Evolutionary conservation across 352 stramenopile genomes (phyloP).

Genomic region (Globisporangium viniferum): DNA sequence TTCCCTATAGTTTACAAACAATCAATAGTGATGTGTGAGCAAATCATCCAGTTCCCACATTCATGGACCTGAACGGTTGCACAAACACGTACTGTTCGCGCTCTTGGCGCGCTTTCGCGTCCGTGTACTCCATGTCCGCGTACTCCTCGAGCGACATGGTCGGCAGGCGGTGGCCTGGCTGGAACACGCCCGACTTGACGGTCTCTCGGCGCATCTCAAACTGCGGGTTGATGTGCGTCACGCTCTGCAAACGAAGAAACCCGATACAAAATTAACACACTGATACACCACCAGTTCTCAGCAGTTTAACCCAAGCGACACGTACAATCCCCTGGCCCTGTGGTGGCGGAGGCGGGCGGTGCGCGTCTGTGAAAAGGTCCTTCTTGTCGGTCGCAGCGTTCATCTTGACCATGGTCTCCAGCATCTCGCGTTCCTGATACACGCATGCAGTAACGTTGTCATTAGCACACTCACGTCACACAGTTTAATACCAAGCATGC

Average conservation of each 20-base stretch:
- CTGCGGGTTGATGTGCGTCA: slow-evolving; percentile 83
- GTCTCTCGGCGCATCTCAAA: slow-evolving; percentile 87
- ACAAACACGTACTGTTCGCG: slow-evolving; percentile 50
- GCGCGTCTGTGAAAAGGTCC: slow-evolving; percentile 69
- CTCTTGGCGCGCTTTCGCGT: slow-evolving; percentile 87
- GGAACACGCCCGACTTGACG: slow-evolving; percentile 90
- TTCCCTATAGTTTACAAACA: slow-evolving; percentile 34
- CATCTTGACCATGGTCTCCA: slow-evolving; percentile 86
- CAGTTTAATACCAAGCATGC: not conserved
- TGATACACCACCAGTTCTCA: not conserved
- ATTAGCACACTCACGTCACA: not conserved
- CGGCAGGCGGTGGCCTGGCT: slow-evolving; percentile 93
- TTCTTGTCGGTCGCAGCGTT: slow-evolving; percentile 52
- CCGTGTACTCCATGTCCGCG: slow-evolving; percentile 81
- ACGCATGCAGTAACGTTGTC: not conserved
- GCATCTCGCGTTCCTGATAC: slow-evolving; percentile 65
- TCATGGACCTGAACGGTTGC: not conserved
- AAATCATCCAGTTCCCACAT: not conserved
- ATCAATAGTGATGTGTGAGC: not conserved
- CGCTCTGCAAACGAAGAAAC: slow-evolving; percentile 39
- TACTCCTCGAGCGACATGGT: slow-evolving; percentile 96
- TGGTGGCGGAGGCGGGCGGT: slow-evolving; percentile 49
- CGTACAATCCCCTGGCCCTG: slow-evolving; percentile 81
- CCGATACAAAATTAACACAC: slow-evolving; percentile 1
- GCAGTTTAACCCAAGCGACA: not conserved